phyloP scores from a whole-genome alignment of 2,329 filamentous ascomycete species.

The Hymenoscyphus albidus region DNA sequence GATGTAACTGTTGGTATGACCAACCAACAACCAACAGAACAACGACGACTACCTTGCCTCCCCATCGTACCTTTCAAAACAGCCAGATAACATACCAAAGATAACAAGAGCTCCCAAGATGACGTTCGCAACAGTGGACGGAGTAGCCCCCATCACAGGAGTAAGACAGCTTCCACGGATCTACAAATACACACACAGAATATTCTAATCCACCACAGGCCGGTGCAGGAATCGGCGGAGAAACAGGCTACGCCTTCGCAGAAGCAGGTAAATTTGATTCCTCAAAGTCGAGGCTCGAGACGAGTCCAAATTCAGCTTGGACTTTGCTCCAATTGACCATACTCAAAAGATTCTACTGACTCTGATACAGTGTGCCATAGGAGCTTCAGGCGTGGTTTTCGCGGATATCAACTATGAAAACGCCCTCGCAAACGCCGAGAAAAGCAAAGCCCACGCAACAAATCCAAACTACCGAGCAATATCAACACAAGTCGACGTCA shows the following conservation, averaged over 20 bases:
- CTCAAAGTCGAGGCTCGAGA: no score
- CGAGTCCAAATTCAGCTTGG: no score
- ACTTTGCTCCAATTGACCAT: no score
- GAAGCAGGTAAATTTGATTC: not conserved
- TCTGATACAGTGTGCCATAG: no score
- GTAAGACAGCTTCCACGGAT: not conserved
- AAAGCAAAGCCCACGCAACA: conserved; percentile 28
- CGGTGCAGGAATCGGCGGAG: conserved; percentile 1
- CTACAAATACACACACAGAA: not conserved
- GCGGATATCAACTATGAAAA: conserved; percentile 27
- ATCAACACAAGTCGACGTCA: conserved; percentile 30
- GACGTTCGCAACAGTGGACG: not conserved
- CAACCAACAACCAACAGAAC: no score
- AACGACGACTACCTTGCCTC: not conserved
- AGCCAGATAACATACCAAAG: not conserved
- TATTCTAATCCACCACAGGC: not conserved
- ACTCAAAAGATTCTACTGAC: no score
- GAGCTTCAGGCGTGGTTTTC: conserved; percentile 22
- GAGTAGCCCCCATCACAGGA: conserved; percentile 1
- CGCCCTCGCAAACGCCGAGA: conserved; percentile 24
- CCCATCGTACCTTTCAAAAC: not conserved
- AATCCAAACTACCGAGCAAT: conserved; percentile 28
- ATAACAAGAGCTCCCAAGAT: not conserved
- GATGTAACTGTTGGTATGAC: no score
- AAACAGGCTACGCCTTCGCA: conserved; percentile 6